phyloP scores from a whole-genome alignment of 1,284 basidiomycete species.

The Cutaneotrichosporon mucoides region DNA sequence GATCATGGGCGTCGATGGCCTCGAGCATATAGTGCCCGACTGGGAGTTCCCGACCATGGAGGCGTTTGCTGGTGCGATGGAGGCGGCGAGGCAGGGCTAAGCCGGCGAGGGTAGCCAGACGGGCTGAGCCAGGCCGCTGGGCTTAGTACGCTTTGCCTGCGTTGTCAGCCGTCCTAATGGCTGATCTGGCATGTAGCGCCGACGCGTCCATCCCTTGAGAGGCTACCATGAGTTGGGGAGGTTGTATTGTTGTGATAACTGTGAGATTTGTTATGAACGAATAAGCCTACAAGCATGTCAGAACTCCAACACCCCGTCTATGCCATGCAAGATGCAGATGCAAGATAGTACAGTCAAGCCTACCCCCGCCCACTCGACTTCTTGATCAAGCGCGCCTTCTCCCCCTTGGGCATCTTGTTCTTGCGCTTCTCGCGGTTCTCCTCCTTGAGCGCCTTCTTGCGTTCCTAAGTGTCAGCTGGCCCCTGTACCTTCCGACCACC shows the following conservation, averaged over 20 bases:
- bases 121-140: too few species aligned
- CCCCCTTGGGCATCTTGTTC: slow-evolving; percentile 87
- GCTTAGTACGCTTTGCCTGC: too few species aligned
- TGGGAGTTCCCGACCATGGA: slow-evolving; percentile 17
- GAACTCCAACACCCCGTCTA: background rate
- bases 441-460: slow-evolving; percentile 82
- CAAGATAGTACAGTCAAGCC: background rate
- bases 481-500: background rate
- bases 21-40: slow-evolving; percentile 14
- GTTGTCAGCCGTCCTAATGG: too few species aligned
- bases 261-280: too few species aligned
- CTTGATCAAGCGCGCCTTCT: slow-evolving; percentile 82
- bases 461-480: slow-evolving; percentile 60
- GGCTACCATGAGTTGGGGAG: too few species aligned
- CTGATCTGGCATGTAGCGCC: too few species aligned
- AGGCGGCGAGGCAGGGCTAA: background rate
- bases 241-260: too few species aligned
- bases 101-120: too few species aligned
- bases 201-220: too few species aligned
- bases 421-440: slow-evolving; percentile 82
- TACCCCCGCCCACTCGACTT: slow-evolving; percentile 27
- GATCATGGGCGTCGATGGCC: slow-evolving; percentile 12
- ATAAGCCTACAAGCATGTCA: too few species aligned
- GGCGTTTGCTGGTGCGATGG: slow-evolving; percentile 13
- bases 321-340: background rate